These are phyloP conservation scores for Emericellopsis terricola DNA, from an alignment of 495 filamentous ascomycete genomes.

Conservation along the genomic window DNA sequence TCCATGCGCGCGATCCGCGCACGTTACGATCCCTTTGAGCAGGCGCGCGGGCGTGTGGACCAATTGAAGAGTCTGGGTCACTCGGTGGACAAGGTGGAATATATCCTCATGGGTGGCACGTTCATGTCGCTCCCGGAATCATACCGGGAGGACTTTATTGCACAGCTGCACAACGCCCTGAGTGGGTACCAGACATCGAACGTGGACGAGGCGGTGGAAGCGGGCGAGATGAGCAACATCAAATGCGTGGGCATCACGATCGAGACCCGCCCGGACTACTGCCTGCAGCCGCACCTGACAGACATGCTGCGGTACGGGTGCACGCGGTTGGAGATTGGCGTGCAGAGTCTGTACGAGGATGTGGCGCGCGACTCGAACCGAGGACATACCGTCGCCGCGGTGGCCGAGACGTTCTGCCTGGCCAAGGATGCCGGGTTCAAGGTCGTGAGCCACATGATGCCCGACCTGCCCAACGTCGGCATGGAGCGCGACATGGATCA, in stretches of 20 bases:
- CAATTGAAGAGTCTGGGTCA: constrained; percentile 90
- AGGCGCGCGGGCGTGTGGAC: constrained; percentile 87
- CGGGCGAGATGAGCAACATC: constrained; percentile 80
- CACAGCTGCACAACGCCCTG: constrained; percentile 88
- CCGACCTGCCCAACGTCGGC: constrained; percentile 91
- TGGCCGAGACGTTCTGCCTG: constrained; percentile 84
- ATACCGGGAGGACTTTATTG: constrained; percentile 84
- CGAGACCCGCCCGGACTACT: constrained; percentile 93
- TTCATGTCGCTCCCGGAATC: constrained; percentile 90
- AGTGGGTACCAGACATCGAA: constrained; percentile 80
- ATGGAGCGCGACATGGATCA: constrained; percentile 96
- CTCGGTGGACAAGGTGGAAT: constrained; percentile 97
- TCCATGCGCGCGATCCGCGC: constrained; percentile 97
- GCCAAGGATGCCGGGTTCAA: constrained; percentile 98
- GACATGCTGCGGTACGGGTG: constrained; percentile 95
- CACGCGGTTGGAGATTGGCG: constrained; percentile 83
- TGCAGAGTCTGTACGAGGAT: constrained; percentile 94
- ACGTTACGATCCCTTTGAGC: constrained; percentile 94
- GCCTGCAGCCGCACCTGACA: constrained; percentile 74
- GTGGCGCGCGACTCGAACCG: constrained; percentile 96
- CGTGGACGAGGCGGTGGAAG: constrained; percentile 87
- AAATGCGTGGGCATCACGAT: constrained; percentile 99
- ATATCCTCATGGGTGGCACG: constrained; percentile 98
- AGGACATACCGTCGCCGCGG: constrained; percentile 86
- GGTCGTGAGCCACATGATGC: constrained; percentile 99